Evolutionary conservation across 805 yeast species (phyloP).

Genomic region (Saccharomycopsis sp.): DNA sequence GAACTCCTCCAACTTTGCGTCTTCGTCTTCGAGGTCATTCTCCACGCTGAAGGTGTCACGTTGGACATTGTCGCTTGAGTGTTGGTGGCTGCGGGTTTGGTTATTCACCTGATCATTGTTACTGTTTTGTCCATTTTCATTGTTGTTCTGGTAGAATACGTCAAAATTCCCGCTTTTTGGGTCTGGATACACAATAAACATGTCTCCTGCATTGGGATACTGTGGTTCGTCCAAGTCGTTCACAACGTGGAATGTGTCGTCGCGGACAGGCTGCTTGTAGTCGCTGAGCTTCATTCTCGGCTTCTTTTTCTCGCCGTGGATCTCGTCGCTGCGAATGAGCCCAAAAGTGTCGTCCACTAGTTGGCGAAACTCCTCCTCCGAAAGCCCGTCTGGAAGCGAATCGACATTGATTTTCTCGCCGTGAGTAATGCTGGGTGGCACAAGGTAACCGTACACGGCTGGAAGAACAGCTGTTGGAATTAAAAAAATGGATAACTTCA

Average conservation of each 20-base stretch:
- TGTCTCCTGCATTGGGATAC: constrained; percentile 1
- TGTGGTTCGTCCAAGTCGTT: constrained; percentile 1
- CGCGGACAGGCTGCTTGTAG: not conserved
- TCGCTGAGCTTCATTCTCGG: constrained; percentile 4
- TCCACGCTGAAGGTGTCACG: constrained; percentile 4
- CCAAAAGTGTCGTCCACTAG: constrained; percentile 13
- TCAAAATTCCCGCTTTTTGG: constrained; percentile 13
- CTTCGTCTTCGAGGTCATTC: constrained; percentile 9
- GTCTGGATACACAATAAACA: constrained; percentile 12
- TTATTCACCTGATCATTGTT: not conserved
- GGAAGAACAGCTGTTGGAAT: not conserved
- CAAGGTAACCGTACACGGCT: constrained; percentile 8
- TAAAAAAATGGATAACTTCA: not conserved
- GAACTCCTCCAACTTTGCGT: constrained; percentile 6
- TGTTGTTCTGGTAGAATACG: constrained; percentile 8
- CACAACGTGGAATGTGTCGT: constrained; percentile 5
- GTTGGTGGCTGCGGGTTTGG: no score
- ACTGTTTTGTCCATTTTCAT: not conserved
- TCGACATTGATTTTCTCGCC: not conserved
- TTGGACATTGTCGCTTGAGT: constrained; percentile 2
- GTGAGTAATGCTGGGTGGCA: constrained; percentile 4
- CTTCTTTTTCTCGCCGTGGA: constrained; percentile 1
- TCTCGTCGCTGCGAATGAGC: constrained; percentile 3
- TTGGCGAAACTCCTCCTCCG: constrained; percentile 6
- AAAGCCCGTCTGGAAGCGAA: constrained; percentile 2